Percentiles rank a stretch among this genome's conserved stretches.
Conservation (phyloP, 192 early-diverging fungal genomes). For the Coemansia sp. region DNA sequence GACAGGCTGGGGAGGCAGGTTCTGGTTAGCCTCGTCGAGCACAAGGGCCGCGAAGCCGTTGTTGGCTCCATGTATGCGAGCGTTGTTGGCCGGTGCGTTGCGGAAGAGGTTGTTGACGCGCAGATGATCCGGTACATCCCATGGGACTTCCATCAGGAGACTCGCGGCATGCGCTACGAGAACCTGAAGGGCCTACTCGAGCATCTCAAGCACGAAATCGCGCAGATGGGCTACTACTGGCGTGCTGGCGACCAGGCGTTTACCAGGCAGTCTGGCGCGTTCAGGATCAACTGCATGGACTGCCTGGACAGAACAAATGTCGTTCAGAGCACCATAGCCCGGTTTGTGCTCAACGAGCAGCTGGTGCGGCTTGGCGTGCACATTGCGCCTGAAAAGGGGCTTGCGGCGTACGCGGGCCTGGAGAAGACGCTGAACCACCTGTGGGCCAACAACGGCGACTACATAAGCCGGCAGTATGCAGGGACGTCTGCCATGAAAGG, state of each 20-base stretch:
- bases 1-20: constrained; percentile 57
- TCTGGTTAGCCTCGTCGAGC: constrained; percentile 65
- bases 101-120: constrained; percentile 38
- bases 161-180: constrained; percentile 87
- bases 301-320: constrained; percentile 98
- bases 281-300: constrained; percentile 94
- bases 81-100: constrained; percentile 51
- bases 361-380: constrained; percentile 66
- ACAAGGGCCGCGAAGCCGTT: constrained; percentile 63
- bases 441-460: constrained; percentile 83
- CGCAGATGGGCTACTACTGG: constrained; percentile 59
- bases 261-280: constrained; percentile 54
- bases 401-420: constrained; percentile 62
- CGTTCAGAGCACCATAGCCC: constrained; percentile 66
- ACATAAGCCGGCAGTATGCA: constrained; percentile 71
- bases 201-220: constrained; percentile 65
- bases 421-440: constrained; percentile 64
- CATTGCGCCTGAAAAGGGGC: constrained; percentile 61
- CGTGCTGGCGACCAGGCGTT: constrained; percentile 16
- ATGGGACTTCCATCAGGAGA: constrained; percentile 94
- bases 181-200: constrained; percentile 75
- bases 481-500: constrained; percentile 77
- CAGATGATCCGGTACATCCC: constrained; percentile 63
- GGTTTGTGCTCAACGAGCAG: constrained; percentile 63
- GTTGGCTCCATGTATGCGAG: constrained; percentile 62